phyloP scores from a whole-genome alignment of 1,139 yeast species.

The Yamadazyma aaseri region DNA sequence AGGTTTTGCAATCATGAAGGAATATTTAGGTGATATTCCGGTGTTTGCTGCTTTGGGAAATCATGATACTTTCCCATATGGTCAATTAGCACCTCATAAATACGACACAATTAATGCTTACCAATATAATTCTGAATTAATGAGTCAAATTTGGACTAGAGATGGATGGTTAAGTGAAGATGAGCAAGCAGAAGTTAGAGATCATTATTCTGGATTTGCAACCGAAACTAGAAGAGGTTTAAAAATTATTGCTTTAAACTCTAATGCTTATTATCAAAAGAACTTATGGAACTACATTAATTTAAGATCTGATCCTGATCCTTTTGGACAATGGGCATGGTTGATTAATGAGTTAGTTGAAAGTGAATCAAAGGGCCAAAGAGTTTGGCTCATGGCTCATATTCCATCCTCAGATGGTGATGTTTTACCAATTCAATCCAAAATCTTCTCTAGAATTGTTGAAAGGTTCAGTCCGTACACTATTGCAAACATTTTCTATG shows the following conservation, averaged over 20 bases:
- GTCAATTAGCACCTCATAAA: constrained; percentile 56
- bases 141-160: constrained; percentile 56
- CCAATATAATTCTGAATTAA: constrained; percentile 58
- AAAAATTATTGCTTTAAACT: constrained; percentile 62
- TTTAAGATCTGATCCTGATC: constrained; percentile 52
- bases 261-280: constrained; percentile 64
- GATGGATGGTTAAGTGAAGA: constrained; percentile 37
- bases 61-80: constrained; percentile 74
- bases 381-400: constrained; percentile 74
- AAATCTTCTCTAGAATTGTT: constrained; percentile 54
- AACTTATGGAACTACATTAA: constrained; percentile 64
- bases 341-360: constrained; percentile 59
- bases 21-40: constrained; percentile 52
- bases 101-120: constrained; percentile 44
- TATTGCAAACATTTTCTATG: constrained; percentile 67
- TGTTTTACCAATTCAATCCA: constrained; percentile 61
- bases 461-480: constrained; percentile 69
- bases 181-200: constrained; percentile 19
- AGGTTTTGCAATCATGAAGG: constrained; percentile 53
- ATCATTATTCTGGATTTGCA: constrained; percentile 64
- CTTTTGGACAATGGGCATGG: constrained; percentile 64
- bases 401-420: constrained; percentile 58
- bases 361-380: constrained; percentile 54
- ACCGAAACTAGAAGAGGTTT: constrained; percentile 55
- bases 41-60: constrained; percentile 69